Conservation (phyloP, 148 eudicot genomes). For the Rhododendron henanense region DNA sequence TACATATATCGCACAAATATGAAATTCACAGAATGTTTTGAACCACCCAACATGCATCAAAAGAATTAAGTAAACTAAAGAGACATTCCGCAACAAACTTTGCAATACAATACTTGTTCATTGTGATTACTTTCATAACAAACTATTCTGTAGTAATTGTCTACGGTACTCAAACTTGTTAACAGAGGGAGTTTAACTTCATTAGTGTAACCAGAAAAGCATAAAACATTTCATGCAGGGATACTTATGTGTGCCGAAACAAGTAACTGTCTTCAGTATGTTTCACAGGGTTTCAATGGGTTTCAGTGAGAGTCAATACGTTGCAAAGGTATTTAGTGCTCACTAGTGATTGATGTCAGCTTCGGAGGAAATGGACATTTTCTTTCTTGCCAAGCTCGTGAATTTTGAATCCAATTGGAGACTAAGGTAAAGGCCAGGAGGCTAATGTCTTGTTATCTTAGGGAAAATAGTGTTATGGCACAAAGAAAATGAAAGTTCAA, state of each 20-base stretch:
- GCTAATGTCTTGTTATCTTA: neutral
- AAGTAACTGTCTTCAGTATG: neutral
- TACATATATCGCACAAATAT: neutral
- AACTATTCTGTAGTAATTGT: neutral
- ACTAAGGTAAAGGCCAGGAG: neutral
- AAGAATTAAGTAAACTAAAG: neutral
- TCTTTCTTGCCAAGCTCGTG: neutral
- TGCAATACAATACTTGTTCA: neutral
- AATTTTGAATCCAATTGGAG: neutral
- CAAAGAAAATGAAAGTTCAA: neutral
- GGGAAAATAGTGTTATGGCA: neutral
- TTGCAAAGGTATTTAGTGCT: neutral
- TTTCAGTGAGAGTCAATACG: neutral
- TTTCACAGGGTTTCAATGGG: neutral
- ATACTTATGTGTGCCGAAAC: neutral
- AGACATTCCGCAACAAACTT: neutral
- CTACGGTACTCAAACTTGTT: neutral
- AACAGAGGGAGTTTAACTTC: neutral
- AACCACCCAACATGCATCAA: neutral
- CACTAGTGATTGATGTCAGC: neutral
- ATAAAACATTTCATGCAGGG: neutral
- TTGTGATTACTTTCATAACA: neutral
- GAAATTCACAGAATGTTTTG: neutral
- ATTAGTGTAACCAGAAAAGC: neutral
- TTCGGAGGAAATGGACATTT: neutral